Base-by-base conservation (phyloP, 352 stramenopile species). In the Phytopythium helicoides region DNA sequence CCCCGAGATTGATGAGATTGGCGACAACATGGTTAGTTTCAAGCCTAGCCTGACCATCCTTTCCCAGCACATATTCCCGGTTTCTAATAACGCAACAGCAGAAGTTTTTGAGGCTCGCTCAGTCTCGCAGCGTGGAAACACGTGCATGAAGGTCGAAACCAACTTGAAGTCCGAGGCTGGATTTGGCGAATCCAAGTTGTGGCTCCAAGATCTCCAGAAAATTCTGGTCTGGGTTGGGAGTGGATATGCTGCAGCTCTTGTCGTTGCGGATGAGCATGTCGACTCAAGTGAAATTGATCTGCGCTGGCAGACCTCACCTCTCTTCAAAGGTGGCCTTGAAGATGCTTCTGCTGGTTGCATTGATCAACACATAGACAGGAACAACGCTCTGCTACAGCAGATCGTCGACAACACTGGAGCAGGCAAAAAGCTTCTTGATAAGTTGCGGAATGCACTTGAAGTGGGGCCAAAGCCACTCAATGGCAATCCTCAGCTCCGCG, bases 341-440 rank as follows among this genome's bases (percentile, higher is more conserved):
- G 60, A 58, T 34, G 11, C 56, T 19, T 44, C 46, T 22, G 28
- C 25, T 26, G 23, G 54, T 22, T 16, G 16, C 18, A 42, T 51
- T 16, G 40, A 54, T 3, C 53, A 57, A 52, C 44, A 57, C 10
- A 48, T 31, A 2, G 49, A 58, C 38, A 66, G 75, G 22, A 92
- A 92, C 40, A 62, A 78, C 31, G 28, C 56, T 0, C 66, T 95
- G 19, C 53, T 95, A 11, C 56, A 78, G 26, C 82, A 95, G 62
- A 89, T 93, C 38, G 57, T 93, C 7, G 64, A 89, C 37, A 87
- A 90, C 40, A 49, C 72, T 35, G 85, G 85, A 9, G 69, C 71
- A 33, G 85, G 85, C 0, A 89, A 89, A 52, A 95, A 89, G 37
- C 56, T 95, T 7, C 52, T 95, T 0, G 86, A 95, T 19, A 91